Base-by-base conservation (phyloP, 352 stramenopile genomes). In the Globisporangium heterothallicum region DNA sequence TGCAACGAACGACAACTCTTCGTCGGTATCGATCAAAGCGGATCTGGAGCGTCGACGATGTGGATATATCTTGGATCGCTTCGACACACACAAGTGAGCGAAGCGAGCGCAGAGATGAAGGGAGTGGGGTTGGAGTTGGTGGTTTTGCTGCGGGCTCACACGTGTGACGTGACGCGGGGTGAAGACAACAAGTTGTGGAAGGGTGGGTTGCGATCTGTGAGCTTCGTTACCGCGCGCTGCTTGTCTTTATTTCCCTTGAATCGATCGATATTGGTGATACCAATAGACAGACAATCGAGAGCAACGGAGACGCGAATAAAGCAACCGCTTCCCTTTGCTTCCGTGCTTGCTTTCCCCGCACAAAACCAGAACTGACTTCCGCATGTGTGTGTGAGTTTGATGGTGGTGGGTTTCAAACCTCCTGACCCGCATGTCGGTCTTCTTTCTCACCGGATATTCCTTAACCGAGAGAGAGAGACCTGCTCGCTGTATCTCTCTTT, bases 321-420 rank as follows among this genome's bases (percentile, higher is more conserved):
- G 45, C 27, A 47, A 38, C 38, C 40, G 48, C 18, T 54, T 47
- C 26, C 42, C 32, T 41, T 56, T 41, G 32, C 25, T 50, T 36
- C 45, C 19, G 24, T 14, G 52, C 49, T 56, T 62, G 51, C 40
- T 42, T 56, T 58, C 55, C 44, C 59, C 59, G 58, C 30, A 70
- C 49, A 73, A 82, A 85, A 85, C 64, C 69, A 75, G 71, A 81
- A 85, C 74, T 83, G 70, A 80, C 71, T 85, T 54, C 34, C 45
- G 47, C n/a, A n/a, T n/a, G n/a, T n/a, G n/a, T n/a, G n/a, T n/a
- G n/a, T n/a, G n/a, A n/a, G n/a, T n/a, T n/a, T n/a, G n/a, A n/a
- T n/a, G n/a, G n/a, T n/a, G 52, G 35, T 49, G 30, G 24, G 21
- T 34, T 14, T 36, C 16, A 29, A 27, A 51, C 27, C 32, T 46